Percentiles rank a stretch among this genome's conserved stretches.
phyloP scores from a whole-genome alignment of 768 basidiomycete genomes.

The Xerocomus brunneocitrinus region DNA sequence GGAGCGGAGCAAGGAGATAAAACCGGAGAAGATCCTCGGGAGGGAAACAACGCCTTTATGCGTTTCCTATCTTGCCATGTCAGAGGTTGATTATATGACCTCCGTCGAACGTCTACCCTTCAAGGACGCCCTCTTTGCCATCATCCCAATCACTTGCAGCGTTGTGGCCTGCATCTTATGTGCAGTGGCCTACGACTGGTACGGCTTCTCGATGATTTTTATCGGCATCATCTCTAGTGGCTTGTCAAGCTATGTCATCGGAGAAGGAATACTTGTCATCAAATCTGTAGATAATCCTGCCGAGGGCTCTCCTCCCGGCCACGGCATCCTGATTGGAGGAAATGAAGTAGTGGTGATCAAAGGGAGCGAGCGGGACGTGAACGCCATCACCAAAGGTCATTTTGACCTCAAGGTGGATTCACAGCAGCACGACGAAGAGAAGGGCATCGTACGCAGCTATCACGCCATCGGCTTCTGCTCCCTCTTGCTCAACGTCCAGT shows the following conservation, averaged over 20 bases:
- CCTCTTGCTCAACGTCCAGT: slow-evolving; percentile 28
- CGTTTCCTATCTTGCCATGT: slow-evolving; percentile 22
- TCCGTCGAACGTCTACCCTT: background rate
- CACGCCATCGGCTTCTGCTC: slow-evolving; percentile 24
- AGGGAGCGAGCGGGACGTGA: slow-evolving; percentile 26
- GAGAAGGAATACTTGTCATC: slow-evolving; percentile 23
- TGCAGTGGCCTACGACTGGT: slow-evolving; percentile 27
- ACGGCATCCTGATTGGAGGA: slow-evolving; percentile 24
- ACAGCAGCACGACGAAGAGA: background rate
- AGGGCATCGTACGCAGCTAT: background rate
- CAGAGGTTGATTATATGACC: background rate
- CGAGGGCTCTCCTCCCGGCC: slow-evolving; percentile 21
- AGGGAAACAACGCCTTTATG: slow-evolving; percentile 7
- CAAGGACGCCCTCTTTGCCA: slow-evolving; percentile 7
- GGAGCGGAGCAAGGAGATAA: slow-evolving; percentile 7
- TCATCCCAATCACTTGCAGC: slow-evolving; percentile 25
- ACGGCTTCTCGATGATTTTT: slow-evolving; percentile 29
- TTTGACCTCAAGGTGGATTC: slow-evolving; percentile 20
- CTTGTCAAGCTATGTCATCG: slow-evolving; percentile 21
- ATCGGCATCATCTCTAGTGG: slow-evolving; percentile 32
- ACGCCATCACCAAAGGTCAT: slow-evolving; percentile 26
- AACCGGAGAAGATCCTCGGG: background rate
- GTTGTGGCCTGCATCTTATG: slow-evolving; percentile 21
- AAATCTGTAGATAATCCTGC: slow-evolving; percentile 9
- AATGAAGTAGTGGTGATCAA: slow-evolving; percentile 24